Percentiles rank a stretch among this genome's conserved stretches.
These are phyloP conservation scores for Dryas integrifolia DNA, from an alignment of 331 rosid genomes.

Conservation along the genomic window DNA sequence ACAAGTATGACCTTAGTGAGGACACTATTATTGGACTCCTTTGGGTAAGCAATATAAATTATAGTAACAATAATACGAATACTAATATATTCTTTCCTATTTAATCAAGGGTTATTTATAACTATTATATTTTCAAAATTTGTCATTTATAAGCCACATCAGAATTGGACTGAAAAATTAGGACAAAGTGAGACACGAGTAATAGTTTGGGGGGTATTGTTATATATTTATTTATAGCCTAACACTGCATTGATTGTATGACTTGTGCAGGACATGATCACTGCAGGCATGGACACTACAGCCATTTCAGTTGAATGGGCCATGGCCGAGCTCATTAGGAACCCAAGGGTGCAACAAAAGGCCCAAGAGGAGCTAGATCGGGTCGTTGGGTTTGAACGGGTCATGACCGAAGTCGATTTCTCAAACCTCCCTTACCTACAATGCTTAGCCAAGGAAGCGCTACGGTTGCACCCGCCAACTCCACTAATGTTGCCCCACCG, in stretches of 20 bases:
- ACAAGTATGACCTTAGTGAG: conserved; percentile 77
- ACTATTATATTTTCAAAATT: too few relatives aligned
- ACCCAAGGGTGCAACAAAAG: conserved; percentile 78
- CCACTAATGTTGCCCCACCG: conserved; percentile 92
- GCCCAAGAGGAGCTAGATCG: conserved; percentile 80
- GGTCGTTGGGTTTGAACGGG: conserved; percentile 61
- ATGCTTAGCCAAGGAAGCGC: conserved; percentile 62
- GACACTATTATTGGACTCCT: conserved; percentile 90
- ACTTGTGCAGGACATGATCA: conserved; percentile 73
- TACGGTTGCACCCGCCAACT: conserved; percentile 87
- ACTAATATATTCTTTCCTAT: too few relatives aligned
- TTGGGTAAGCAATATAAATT: conserved; percentile 45
- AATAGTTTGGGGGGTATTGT: too few relatives aligned
- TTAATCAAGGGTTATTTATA: neutral
- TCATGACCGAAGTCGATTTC: conserved; percentile 59
- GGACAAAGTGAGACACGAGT: too few relatives aligned
- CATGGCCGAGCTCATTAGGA: conserved; percentile 71
- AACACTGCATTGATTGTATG: neutral
- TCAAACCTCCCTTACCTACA: conserved; percentile 69
- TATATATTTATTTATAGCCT: neutral
- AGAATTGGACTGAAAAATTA: too few relatives aligned
- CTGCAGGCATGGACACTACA: conserved; percentile 91
- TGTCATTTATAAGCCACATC: too few relatives aligned
- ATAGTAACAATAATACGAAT: neutral
- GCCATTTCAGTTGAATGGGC: conserved; percentile 84